Evolutionary conservation across 441 rosid genomes (phyloP), one percentile per base, ranked within the genome.

Genomic region (Populus hybrid): DNA sequence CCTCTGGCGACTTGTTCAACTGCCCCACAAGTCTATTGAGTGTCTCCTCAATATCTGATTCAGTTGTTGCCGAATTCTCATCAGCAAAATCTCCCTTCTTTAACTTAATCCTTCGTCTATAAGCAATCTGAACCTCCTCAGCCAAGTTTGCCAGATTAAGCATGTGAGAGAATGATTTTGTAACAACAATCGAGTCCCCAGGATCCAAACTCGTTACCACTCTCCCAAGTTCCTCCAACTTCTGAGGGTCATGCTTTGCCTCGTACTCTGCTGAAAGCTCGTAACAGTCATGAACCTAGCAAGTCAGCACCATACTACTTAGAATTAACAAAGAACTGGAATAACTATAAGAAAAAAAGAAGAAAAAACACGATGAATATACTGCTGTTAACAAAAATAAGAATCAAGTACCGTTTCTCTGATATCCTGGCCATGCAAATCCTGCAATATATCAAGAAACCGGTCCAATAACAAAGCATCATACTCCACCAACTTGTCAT

Each of bases 231-330:
- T 94, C 98, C 89, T 91, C 97, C 23, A 94, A 85, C 77, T 95
- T 95, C 77, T 82, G 73, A 1, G 92, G 91, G 18, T 91, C 89
- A 69, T 82, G 89, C 79, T 85, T 92, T 70, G 94, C 96, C 84
- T 94, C 98, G 36, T 94, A 95, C 86, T 94, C 97, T 11, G 97
- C 98, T 20, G 98, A 89, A 79, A 89, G 94, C 86, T 95, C 99
- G 75, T 93, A 93, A 74, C 95, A 92, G 68, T 93, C 98, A 89
- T 95, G 99, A 69, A 95, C 99, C 99, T 95, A 83, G 50, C 28
- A 65, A 23, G 59, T 18, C n/a, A 50, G 59, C 59, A 16, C 59
- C n/a, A 50, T 50, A 50, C 59, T 50, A 50, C 59, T 14, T 50
- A 16, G 59, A 50, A 50, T 50, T 50, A 16, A 50, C n/a, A 54